These are phyloP conservation scores for Psophocarpus tetragonolobus DNA, from an alignment of 306 rosid species.

Conservation along the genomic window DNA sequence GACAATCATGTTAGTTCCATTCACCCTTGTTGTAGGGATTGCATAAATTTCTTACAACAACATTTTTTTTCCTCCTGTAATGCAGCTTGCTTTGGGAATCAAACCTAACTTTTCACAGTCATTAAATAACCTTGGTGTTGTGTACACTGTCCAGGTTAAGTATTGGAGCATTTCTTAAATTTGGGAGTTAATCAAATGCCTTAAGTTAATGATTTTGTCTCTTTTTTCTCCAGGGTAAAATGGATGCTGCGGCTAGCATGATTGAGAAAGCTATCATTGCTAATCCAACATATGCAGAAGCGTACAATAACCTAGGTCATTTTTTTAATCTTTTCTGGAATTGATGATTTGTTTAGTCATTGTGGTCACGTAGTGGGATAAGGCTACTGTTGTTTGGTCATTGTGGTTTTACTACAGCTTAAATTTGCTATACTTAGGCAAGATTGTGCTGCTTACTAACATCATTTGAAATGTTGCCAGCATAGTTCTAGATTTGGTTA, in stretches of 20 bases:
- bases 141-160: constrained; percentile 94
- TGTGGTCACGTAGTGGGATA: not conserved
- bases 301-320: constrained; percentile 94
- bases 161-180: constrained; percentile 19
- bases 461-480: constrained; percentile 13
- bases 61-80: constrained; percentile 5
- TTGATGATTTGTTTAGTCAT: not conserved
- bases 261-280: constrained; percentile 97
- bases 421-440: not conserved
- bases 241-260: constrained; percentile 98
- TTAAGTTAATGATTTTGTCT: constrained; percentile 30
- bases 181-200: constrained; percentile 21
- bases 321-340: not conserved
- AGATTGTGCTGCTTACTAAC: not conserved
- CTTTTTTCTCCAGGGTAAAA: constrained; percentile 77
- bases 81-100: constrained; percentile 86
- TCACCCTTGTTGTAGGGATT: constrained; percentile 23
- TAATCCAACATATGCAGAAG: constrained; percentile 98
- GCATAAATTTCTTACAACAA: constrained; percentile 13
- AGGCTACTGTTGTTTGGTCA: not conserved
- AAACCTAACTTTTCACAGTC: constrained; percentile 97
- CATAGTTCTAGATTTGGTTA: not conserved
- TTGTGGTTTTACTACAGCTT: constrained; percentile 12
- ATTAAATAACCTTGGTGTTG: constrained; percentile 98
- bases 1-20: constrained; percentile 5